Base-by-base conservation (phyloP, 192 early-diverging fungal genomes). In the Thoreauomyces humboldtii region DNA sequence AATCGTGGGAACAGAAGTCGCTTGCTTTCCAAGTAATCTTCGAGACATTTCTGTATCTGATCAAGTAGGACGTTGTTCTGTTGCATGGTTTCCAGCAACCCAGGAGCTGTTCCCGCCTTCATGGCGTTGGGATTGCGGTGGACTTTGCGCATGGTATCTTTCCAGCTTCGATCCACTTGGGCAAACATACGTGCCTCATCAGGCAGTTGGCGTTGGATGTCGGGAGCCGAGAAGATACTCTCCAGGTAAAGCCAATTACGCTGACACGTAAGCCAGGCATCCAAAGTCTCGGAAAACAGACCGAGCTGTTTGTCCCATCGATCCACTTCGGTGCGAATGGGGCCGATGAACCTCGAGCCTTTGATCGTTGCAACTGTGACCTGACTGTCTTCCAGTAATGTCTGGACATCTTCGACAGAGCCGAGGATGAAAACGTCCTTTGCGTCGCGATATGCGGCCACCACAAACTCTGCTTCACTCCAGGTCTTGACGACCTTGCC, bases 361-460 rank as follows among this genome's bases (percentile, higher is more conserved):
- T 81, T 81, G 41, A 85, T 83, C 0, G 83, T 85, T 1, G 83
- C 78, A 52, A 85, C 75, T 9, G 83, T 85, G 25, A 85, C 83
- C 53, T 85, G 83, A 44, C 61, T 67, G 70, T 85, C 83, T 58
- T 85, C 83, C 21, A 85, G 50, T 17, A 81, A 60, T 2, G 83
- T 78, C 58, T 85, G 83, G 48, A 85, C 82, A 55, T 85, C 83
- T 38, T 85, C 83, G 25, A 85, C 78, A 21, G 75, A 64, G 22
- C 80, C 81, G 14, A 85, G 63, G 67, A 85, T 82, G 56, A 81
- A 85, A n/a, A 85, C 79, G 55, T 85, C 83, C 55, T 85, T 85
- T 21, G 67, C 61, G 52, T 85, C 83, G 11, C 83, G 72, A 54
- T 85, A 85, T 22, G 63, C 52, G 4, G 67, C 65, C 7, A 83